phyloP scores from a whole-genome alignment of 106 monocot species.

The Vanilla planifolia region DNA sequence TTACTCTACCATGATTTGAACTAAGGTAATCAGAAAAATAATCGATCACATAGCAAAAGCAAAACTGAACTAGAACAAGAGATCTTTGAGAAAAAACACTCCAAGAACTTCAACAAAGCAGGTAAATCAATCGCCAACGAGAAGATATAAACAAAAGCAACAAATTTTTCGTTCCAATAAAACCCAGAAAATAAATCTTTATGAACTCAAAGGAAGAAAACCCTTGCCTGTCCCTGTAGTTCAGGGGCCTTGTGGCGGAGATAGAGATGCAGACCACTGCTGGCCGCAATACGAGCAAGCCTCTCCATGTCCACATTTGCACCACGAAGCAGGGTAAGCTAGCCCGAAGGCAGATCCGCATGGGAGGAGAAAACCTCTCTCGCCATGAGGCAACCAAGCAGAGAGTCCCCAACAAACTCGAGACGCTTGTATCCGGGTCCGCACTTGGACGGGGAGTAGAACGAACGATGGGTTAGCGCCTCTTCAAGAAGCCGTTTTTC shows the following conservation, averaged over 20 bases:
- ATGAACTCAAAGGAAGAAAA: too few relatives aligned
- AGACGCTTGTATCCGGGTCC: conserved; percentile 30
- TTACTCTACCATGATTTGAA: too few relatives aligned
- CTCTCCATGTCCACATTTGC: conserved; percentile 65
- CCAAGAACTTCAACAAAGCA: too few relatives aligned
- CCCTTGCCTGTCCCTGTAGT: conserved; percentile 30
- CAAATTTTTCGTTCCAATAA: too few relatives aligned
- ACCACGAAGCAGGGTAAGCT: conserved; percentile 38
- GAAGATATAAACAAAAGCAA: too few relatives aligned
- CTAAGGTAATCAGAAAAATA: too few relatives aligned
- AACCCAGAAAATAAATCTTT: too few relatives aligned
- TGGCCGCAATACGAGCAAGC: conserved; percentile 44
- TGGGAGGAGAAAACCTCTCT: conserved; percentile 20
- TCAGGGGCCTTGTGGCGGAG: conserved; percentile 41
- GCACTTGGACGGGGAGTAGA: conserved; percentile 10
- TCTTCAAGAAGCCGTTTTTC: conserved; percentile 24
- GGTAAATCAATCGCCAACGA: too few relatives aligned
- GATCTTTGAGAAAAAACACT: too few relatives aligned
- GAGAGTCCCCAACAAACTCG: conserved; percentile 47
- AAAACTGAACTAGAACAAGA: too few relatives aligned
- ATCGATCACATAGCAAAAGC: too few relatives aligned
- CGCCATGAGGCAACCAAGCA: conserved; percentile 23
- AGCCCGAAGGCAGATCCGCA: conserved; percentile 20
- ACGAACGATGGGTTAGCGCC: conserved; percentile 45
- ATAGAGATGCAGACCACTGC: conserved; percentile 18